A percentile compares a stretch with the other conserved stretches of the same genome.
phyloP scores from a whole-genome alignment of 2,329 filamentous ascomycete species.

The Plectosphaerella cucumerina region DNA sequence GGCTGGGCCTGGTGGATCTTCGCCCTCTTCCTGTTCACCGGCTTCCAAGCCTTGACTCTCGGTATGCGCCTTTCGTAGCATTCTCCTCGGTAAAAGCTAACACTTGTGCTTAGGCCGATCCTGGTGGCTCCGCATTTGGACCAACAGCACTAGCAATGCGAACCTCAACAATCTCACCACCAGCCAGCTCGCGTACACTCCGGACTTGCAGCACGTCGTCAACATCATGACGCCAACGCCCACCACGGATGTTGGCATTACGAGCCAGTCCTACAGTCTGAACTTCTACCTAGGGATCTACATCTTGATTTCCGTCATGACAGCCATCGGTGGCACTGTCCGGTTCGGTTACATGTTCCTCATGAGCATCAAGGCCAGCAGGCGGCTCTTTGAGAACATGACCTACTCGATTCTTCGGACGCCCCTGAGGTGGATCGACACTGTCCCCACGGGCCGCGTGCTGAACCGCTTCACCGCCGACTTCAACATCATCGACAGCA shows the following conservation, averaged over 20 bases:
- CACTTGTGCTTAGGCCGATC: constrained; percentile 36
- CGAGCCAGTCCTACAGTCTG: constrained; percentile 27
- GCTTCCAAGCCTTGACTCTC: constrained; percentile 50
- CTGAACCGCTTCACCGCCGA: constrained; percentile 76
- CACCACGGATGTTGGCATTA: background rate
- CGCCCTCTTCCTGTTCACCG: constrained; percentile 49
- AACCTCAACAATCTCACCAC: constrained; percentile 14
- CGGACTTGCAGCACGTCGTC: background rate
- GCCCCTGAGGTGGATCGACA: constrained; percentile 76
- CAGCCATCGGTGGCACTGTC: constrained; percentile 55
- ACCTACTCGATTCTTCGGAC: constrained; percentile 65
- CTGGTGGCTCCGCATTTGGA: constrained; percentile 65
- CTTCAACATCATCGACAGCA: constrained; percentile 69
- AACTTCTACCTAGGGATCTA: constrained; percentile 67
- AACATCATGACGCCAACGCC: background rate
- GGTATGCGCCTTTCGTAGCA: constrained; percentile 29
- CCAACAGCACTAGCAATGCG: constrained; percentile 36
- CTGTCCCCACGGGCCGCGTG: constrained; percentile 70
- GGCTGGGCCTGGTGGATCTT: constrained; percentile 56
- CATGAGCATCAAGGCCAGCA: constrained; percentile 66
- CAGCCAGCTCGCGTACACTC: constrained; percentile 8
- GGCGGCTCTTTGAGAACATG: constrained; percentile 61
- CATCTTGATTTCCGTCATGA: constrained; percentile 51
- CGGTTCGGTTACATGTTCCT: constrained; percentile 61
- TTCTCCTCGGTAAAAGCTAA: constrained; percentile 1